phyloP scores from a whole-genome alignment of 2,329 filamentous ascomycete species.

The Pseudocercospora musae region DNA sequence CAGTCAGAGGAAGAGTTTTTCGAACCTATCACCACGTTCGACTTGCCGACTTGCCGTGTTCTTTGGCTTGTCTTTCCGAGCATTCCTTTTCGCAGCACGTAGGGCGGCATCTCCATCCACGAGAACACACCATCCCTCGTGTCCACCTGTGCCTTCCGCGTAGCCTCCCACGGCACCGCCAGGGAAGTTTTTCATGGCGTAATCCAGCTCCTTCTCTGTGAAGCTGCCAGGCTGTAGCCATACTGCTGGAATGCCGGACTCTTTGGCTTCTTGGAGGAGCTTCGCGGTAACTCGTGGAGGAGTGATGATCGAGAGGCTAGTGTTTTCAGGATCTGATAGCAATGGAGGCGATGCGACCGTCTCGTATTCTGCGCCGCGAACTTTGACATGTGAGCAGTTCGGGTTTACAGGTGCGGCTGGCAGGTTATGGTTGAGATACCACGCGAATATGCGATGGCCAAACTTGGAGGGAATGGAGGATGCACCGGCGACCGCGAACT shows the following conservation, averaged over 20 bases:
- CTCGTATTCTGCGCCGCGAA: conserved; percentile 56
- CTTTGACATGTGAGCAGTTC: conserved; percentile 60
- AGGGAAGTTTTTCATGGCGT: conserved; percentile 64
- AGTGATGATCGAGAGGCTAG: conserved; percentile 82
- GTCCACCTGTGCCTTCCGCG: conserved; percentile 61
- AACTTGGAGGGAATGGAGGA: conserved; percentile 82
- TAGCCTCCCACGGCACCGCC: conserved; percentile 66
- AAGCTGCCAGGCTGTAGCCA: conserved; percentile 92
- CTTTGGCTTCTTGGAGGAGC: conserved; percentile 73
- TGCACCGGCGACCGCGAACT: conserved; percentile 87
- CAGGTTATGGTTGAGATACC: conserved; percentile 77
- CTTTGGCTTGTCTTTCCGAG: not conserved
- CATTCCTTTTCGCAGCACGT: conserved; percentile 40
- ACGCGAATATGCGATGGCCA: conserved; percentile 85
- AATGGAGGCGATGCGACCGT: conserved; percentile 64
- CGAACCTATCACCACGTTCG: not conserved
- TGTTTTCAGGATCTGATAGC: conserved; percentile 64
- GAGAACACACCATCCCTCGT: conserved; percentile 82
- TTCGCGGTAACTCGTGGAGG: conserved; percentile 72
- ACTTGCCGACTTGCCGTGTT: conserved; percentile 9
- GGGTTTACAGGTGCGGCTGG: conserved; percentile 84
- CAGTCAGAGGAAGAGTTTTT: not conserved
- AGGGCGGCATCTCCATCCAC: conserved; percentile 73
- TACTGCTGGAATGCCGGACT: conserved; percentile 68
- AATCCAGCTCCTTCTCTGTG: conserved; percentile 69